These are phyloP conservation scores for Pseudophaeomoniella oleicola DNA, from an alignment of 2,329 filamentous ascomycete species.

Conservation along the genomic window DNA sequence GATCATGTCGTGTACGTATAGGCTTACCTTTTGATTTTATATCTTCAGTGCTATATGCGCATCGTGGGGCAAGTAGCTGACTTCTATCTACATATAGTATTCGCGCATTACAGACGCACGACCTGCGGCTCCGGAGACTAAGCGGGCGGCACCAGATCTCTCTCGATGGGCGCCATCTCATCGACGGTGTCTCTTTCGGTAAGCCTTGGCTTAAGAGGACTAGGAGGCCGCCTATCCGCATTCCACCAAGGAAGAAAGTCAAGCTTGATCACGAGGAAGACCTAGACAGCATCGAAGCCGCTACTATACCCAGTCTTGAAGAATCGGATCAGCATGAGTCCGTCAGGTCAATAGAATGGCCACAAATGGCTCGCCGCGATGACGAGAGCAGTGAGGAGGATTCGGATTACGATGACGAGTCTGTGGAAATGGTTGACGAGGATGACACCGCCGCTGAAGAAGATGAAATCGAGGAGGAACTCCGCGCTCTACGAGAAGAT, in stretches of 20 bases:
- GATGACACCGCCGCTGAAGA: conserved; percentile 11
- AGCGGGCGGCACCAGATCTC: conserved; percentile 73
- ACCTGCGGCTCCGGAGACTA: conserved; percentile 57
- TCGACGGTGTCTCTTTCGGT: conserved; percentile 78
- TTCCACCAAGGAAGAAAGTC: conserved; percentile 59
- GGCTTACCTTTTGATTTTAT: conserved; percentile 20
- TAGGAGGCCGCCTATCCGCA: conserved; percentile 51
- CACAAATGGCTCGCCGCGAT: conserved; percentile 9
- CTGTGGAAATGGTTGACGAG: conserved; percentile 18
- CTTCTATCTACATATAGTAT: conserved; percentile 48
- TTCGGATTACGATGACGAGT: conserved; percentile 8
- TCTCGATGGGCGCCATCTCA: conserved; percentile 59
- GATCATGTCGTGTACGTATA: conserved; percentile 59
- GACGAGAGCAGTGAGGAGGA: conserved; percentile 14
- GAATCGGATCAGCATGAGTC: neutral
- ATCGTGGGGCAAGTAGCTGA: too few relatives aligned
- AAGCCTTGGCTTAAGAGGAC: conserved; percentile 49
- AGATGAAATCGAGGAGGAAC: conserved; percentile 15
- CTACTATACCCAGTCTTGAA: neutral
- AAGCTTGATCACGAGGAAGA: conserved; percentile 26
- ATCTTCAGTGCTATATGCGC: too few relatives aligned
- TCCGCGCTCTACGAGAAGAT: conserved; percentile 11
- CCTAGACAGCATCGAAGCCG: neutral
- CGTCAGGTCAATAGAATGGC: neutral
- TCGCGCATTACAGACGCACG: conserved; percentile 59